Evolutionary conservation across 805 yeast genomes (phyloP).

Genomic region (Jamesozyma rosinii): DNA sequence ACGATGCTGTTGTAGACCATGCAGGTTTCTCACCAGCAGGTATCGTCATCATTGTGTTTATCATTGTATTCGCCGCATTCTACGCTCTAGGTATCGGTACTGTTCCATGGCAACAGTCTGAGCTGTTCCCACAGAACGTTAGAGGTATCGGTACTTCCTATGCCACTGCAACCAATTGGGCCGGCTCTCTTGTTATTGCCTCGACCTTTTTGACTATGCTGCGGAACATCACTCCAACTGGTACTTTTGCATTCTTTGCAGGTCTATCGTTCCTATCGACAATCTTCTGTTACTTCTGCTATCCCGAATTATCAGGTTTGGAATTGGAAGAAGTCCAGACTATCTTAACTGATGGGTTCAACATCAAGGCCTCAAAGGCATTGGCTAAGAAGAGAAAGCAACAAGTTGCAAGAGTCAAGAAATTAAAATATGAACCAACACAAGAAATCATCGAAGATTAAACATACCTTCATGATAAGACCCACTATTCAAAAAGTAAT

Average conservation of each 20-base stretch:
- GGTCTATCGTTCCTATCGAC: conserved; percentile 66
- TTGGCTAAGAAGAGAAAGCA: conserved; percentile 42
- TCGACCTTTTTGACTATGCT: conserved; percentile 91
- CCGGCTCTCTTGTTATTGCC: conserved; percentile 84
- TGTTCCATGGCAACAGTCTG: conserved; percentile 97
- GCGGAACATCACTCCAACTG: conserved; percentile 86
- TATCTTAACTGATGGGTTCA: conserved; percentile 75
- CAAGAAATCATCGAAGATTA: conserved; percentile 20
- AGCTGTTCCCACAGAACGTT: conserved; percentile 85
- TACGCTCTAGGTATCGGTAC: conserved; percentile 95
- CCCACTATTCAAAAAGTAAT: too few species aligned
- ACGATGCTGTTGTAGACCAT: conserved; percentile 34
- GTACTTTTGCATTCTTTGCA: conserved; percentile 87
- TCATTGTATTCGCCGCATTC: conserved; percentile 79
- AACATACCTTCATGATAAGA: neutral
- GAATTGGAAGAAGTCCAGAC: conserved; percentile 86
- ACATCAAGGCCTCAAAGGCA: conserved; percentile 54
- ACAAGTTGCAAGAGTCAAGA: conserved; percentile 15
- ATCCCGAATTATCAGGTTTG: conserved; percentile 86
- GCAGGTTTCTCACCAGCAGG: conserved; percentile 75
- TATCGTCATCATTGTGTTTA: conserved; percentile 69
- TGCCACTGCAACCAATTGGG: conserved; percentile 92
- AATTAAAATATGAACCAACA: conserved; percentile 17
- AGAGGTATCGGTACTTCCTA: conserved; percentile 87
- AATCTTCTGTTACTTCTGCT: conserved; percentile 68